Base-by-base conservation (phyloP, 208 protist species). In the Leishmania lainsoni region DNA sequence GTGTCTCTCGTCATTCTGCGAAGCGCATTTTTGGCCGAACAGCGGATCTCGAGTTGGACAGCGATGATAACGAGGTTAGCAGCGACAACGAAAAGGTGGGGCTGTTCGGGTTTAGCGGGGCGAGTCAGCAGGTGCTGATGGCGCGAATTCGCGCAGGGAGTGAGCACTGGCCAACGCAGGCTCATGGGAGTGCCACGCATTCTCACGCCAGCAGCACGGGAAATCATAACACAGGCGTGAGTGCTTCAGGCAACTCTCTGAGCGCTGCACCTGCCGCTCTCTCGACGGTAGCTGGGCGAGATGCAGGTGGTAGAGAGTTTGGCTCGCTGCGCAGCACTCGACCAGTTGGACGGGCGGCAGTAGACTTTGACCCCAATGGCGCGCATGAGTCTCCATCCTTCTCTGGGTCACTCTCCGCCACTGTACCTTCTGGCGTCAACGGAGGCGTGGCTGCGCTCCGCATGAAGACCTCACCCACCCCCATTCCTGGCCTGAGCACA, bases 111-210 rank as follows among this genome's bases (percentile, higher is more conserved):
- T 58, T 63, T 5, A 61, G 35, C 4, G 71, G 59, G 22, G 68
- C 51, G 39, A 81, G 72, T 58, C 81, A 61, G 61, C 69, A 75
- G 54, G 81, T 70, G 52, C 42, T 80, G 61, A 80, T 85, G 81
- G 81, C 76, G 35, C 75, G 81, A 48, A 59, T 81, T 45, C 81
- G 81, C 1, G 76, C 81, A 12, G 81, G 75, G 71, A 85, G 76
- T 29, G 76, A 75, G 16, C 76, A 58, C 61, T 85, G 81, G 81
- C 39, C 61, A 20, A 51, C 22, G 42, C 61, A 72, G 17, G 20
- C n/a, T 16, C 54, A 79, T 20, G 49, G n/a, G 32, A 22, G 61
- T 22, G 76, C 39, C 20, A 8, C 42, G 3, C 32, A 58, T 22
- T 52, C 32, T 26, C 16, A 63, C 6, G 81, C 17, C 2, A 65